phyloP scores from a whole-genome alignment of 139 green algal genomes.

The Volvox reticuliferus region DNA sequence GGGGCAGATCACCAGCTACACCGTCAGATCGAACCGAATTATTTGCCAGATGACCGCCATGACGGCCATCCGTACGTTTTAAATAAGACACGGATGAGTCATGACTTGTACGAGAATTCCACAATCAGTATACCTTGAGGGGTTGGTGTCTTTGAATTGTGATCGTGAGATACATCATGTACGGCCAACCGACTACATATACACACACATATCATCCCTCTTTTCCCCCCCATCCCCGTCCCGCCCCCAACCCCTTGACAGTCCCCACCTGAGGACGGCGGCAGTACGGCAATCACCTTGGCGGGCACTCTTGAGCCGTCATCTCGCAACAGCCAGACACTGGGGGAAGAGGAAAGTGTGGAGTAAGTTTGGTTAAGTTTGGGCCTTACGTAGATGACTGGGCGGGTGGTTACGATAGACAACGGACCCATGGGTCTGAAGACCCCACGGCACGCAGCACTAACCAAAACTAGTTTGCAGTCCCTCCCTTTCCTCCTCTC shows the following conservation, averaged over 20 bases:
- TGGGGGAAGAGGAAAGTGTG: neutral
- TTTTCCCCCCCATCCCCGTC: neutral
- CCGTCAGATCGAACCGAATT: neutral
- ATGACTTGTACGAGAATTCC: neutral
- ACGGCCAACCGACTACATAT: neutral
- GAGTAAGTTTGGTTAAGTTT: no score
- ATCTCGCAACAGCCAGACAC: slow-evolving; percentile 52
- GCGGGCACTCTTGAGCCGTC: slow-evolving; percentile 47
- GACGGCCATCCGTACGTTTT: neutral
- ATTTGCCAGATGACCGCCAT: neutral
- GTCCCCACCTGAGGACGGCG: neutral
- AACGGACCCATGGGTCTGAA: neutral
- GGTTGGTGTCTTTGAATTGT: neutral
- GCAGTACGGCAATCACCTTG: slow-evolving; percentile 39
- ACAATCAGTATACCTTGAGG: neutral
- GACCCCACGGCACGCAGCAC: neutral
- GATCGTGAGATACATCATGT: no score
- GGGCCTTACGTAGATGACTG: neutral
- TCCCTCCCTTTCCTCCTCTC: neutral
- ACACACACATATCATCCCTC: slow-evolving; percentile 14
- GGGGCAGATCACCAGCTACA: no score
- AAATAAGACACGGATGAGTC: neutral
- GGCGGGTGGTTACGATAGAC: neutral
- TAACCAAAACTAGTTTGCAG: neutral
- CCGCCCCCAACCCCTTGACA: no score